phyloP scores from a whole-genome alignment of 2,329 filamentous ascomycete genomes.

The Tolypocladium ophioglossoides region DNA sequence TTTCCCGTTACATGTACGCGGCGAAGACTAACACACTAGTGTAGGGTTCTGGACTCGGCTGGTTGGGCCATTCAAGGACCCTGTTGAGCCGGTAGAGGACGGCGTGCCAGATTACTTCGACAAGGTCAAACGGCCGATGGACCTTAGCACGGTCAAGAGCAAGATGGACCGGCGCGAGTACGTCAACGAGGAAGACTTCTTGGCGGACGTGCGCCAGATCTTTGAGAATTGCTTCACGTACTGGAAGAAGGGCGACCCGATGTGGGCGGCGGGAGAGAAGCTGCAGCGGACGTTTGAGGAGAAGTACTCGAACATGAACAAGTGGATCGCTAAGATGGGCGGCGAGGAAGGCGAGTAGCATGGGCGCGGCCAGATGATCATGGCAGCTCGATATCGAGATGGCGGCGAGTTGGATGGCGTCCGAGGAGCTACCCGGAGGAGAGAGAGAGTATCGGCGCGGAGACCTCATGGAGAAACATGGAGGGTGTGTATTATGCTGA shows the following conservation, averaged over 20 bases:
- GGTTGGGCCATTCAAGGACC: constrained; percentile 50
- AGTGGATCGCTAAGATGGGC: constrained; percentile 46
- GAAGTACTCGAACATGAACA: constrained; percentile 48
- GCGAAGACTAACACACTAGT: neutral
- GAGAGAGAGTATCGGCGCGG: neutral
- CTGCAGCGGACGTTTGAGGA: constrained; percentile 49
- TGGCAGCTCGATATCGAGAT: neutral
- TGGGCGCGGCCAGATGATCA: neutral
- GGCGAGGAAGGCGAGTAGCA: constrained; percentile 20
- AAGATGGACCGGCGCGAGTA: constrained; percentile 49
- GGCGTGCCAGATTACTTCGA: constrained; percentile 51
- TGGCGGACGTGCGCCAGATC: constrained; percentile 48
- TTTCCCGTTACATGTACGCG: neutral
- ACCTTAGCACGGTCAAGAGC: constrained; percentile 46
- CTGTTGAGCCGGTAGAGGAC: constrained; percentile 45
- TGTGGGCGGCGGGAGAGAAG: constrained; percentile 44
- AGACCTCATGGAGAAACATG: too few relatives aligned
- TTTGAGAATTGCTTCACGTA: constrained; percentile 56
- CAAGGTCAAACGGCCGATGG: constrained; percentile 52
- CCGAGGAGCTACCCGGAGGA: neutral
- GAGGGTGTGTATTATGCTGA: neutral
- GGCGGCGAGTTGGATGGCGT: neutral
- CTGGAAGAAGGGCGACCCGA: constrained; percentile 43
- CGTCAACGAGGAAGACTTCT: constrained; percentile 39
- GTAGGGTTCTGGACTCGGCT: constrained; percentile 56